Base-by-base conservation (phyloP, 192 early-diverging fungal genomes). In the Coemansia sp. region DNA sequence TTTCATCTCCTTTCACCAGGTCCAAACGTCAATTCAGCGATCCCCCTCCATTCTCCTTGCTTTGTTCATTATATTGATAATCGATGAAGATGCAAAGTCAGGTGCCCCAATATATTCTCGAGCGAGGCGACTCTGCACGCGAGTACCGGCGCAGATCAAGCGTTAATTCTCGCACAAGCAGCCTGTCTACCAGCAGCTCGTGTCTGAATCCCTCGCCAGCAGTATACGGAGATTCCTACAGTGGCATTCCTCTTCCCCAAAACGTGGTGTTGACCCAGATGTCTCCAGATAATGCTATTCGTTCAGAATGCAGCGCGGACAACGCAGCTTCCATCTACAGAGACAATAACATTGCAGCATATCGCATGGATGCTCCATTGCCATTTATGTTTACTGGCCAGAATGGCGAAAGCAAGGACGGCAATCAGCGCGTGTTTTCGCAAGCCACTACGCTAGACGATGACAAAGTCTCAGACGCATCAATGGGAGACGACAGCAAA, bases 131-230 rank as follows among this genome's bases (percentile, higher is more conserved):
- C 38, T 68, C 67, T 39, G 81, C 81, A 0, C 71, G 72, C 42
- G 75, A 77, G 60, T 77, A 83, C 49, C 71, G 81, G 8, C 81
- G 81, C 0, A 62, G 74, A 67, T 77, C 75, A 0, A 75, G 75
- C 70, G 61, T 66, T 22, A 61, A 70, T n/a, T 78, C 72, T 49
- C 81, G 81, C 37, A 71, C 72, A 14, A 78, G 81, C 67, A 69
- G 64, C 58, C 61, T 74, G 9, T 81, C 79, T 13, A 39, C 48
- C 5, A 62, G 58, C 41, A 63, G 70, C 32, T 32, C 32, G 32
- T 32, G 32, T 32, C 32, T 32, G 32, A 8, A 55, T 12, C 25
- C 64, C 8, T 40, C 45, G 10, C 43, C 32, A 7, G 42, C 44
- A 16, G 61, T 63, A 0, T 16, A 13, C 40, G 17, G n/a, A 11